phyloP scores from a whole-genome alignment of 371 early-diverging fungal species.

The Mucor piriformis region DNA sequence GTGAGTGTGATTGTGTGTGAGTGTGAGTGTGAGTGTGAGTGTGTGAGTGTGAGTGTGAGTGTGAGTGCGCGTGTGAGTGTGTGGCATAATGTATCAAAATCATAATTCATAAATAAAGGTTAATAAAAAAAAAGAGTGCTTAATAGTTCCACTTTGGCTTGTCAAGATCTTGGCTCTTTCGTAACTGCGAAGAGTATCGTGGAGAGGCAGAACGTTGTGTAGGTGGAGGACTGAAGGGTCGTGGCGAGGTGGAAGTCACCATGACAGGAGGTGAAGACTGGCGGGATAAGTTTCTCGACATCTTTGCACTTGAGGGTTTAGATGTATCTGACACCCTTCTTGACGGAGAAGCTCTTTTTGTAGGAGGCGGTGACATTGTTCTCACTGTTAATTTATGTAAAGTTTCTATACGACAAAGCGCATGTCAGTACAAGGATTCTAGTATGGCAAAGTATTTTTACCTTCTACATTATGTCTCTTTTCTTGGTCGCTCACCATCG shows the following conservation, averaged over 20 bases:
- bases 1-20: constrained; percentile 44
- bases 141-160: constrained; percentile 37
- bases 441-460: too few species aligned
- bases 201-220: constrained; percentile 11
- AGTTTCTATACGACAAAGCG: constrained; percentile 13
- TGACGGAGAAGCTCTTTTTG: background rate
- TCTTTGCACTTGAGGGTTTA: constrained; percentile 10
- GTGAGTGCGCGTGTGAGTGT: background rate
- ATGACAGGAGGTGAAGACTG: constrained; percentile 32
- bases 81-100: background rate
- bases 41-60: background rate
- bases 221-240: constrained; percentile 19
- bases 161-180: constrained; percentile 19
- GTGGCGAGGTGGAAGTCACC: constrained; percentile 9
- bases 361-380: constrained; percentile 1
- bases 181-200: constrained; percentile 21
- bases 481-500: constrained; percentile 11
- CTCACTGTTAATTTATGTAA: constrained; percentile 14
- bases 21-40: background rate
- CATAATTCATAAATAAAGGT: background rate
- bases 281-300: constrained; percentile 21
- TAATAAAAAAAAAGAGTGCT: background rate
- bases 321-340: constrained; percentile 24
- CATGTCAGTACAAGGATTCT: too few species aligned
- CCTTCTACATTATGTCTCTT: constrained; percentile 14